phyloP scores from a whole-genome alignment of 2,329 filamentous ascomycete species.

The Pseudonectria foliicola region DNA sequence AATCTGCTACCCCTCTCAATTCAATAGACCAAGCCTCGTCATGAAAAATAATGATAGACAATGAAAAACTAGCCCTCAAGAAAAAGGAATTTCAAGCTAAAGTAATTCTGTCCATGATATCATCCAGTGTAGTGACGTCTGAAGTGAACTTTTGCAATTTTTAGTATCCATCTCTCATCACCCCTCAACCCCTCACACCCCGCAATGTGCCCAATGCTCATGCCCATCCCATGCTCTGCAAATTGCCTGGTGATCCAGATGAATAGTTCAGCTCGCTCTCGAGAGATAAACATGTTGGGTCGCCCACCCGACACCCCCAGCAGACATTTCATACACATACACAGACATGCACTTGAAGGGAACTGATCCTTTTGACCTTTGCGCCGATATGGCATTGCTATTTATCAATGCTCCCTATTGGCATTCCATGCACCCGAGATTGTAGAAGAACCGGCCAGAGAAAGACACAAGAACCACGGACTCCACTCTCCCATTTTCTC shows the following conservation, averaged over 20 bases:
- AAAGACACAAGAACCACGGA: conserved; percentile 38
- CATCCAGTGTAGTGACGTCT: conserved; percentile 1
- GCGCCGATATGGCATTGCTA: conserved; percentile 31
- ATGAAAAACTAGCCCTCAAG: conserved; percentile 1
- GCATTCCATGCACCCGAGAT: conserved; percentile 35
- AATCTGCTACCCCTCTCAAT: conserved; percentile 5
- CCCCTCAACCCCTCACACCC: no score
- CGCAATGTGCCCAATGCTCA: no score
- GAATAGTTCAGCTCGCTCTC: no score
- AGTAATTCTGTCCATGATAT: no score
- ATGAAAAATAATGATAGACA: conserved; percentile 3
- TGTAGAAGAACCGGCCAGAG: conserved; percentile 35
- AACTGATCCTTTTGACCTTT: conserved; percentile 23
- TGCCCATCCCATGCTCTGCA: no score
- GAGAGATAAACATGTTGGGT: no score
- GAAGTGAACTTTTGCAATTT: conserved; percentile 7
- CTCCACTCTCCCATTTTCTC: conserved; percentile 26
- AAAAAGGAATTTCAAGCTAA: background rate
- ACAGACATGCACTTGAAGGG: background rate
- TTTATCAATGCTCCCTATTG: conserved; percentile 37
- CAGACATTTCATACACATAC: background rate
- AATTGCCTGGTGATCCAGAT: no score
- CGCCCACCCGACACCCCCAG: background rate
- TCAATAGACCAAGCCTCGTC: background rate
- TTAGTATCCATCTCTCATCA: conserved; percentile 10